A percentile compares a stretch with the other conserved stretches of the same genome.
Evolutionary conservation across 352 stramenopile genomes (phyloP).

Genomic region (Peronospora farinosa): DNA sequence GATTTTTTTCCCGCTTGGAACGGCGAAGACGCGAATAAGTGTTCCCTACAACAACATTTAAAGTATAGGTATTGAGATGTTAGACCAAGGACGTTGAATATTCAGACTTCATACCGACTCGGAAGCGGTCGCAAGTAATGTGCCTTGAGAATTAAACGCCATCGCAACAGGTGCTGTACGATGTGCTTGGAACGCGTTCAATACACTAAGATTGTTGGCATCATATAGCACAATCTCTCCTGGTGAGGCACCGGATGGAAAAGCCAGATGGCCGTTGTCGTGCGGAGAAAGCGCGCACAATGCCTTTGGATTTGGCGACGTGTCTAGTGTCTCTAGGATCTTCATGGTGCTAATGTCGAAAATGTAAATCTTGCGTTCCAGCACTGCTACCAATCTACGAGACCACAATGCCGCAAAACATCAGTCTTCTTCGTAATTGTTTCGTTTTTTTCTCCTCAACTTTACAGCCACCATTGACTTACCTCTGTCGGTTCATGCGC

Average conservation of each 20-base stretch:
- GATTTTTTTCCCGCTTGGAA: constrained; percentile 85
- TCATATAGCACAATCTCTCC: constrained; percentile 90
- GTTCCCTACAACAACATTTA: constrained; percentile 74
- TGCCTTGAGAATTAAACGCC: constrained; percentile 82
- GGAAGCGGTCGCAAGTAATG: constrained; percentile 85
- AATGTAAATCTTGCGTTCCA: constrained; percentile 89
- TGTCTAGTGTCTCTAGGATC: constrained; percentile 88
- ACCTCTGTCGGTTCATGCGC: constrained; percentile 88
- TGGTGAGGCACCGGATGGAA: constrained; percentile 69
- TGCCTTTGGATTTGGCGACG: constrained; percentile 80
- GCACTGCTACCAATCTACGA: constrained; percentile 64
- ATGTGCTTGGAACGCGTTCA: constrained; percentile 89
- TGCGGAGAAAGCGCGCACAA: constrained; percentile 81
- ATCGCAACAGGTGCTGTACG: constrained; percentile 82
- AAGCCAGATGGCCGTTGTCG: constrained; percentile 81
- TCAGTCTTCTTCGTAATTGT: too few relatives aligned
- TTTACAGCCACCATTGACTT: constrained; percentile 1
- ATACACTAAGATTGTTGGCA: constrained; percentile 86
- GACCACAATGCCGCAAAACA: neutral
- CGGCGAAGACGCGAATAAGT: constrained; percentile 96
- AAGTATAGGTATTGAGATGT: neutral
- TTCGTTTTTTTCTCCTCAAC: neutral
- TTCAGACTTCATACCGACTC: constrained; percentile 57
- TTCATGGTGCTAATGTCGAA: constrained; percentile 93
- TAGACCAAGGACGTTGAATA: neutral